Conservation (phyloP, 73 alveolate species). For the Paramecium bursaria region DNA sequence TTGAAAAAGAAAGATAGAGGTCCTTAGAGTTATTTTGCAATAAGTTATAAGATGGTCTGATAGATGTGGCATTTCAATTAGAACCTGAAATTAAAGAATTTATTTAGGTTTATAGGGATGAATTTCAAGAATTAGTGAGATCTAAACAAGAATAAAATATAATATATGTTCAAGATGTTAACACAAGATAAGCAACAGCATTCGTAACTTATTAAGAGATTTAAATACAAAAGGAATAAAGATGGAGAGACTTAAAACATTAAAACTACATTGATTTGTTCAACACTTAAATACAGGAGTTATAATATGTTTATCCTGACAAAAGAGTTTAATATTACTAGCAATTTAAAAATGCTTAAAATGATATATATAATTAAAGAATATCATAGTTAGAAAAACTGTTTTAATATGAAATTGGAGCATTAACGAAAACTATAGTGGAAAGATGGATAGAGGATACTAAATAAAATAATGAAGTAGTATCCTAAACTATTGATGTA, state of each 20-base stretch:
- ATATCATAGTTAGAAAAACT: constrained; percentile 44
- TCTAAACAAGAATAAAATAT: constrained; percentile 60
- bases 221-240: constrained; percentile 55
- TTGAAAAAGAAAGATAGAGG: constrained; percentile 65
- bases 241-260: constrained; percentile 70
- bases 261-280: constrained; percentile 46
- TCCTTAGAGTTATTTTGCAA: constrained; percentile 64
- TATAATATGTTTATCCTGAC: constrained; percentile 69
- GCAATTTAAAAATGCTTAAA: constrained; percentile 34
- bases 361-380: constrained; percentile 57
- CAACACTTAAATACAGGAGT: constrained; percentile 25
- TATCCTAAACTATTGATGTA: constrained; percentile 59
- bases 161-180: constrained; percentile 60
- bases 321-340: constrained; percentile 50
- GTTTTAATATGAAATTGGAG: constrained; percentile 5
- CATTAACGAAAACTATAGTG: constrained; percentile 46
- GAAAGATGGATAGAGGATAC: constrained; percentile 72
- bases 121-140: constrained; percentile 38
- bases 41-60: constrained; percentile 45
- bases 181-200: constrained; percentile 44
- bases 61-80: constrained; percentile 67
- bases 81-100: constrained; percentile 65
- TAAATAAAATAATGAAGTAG: constrained; percentile 56
- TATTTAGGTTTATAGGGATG: constrained; percentile 50
- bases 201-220: constrained; percentile 39